Base-by-base conservation (phyloP, 1,139 yeast genomes). In the Lodderomyces theae region DNA sequence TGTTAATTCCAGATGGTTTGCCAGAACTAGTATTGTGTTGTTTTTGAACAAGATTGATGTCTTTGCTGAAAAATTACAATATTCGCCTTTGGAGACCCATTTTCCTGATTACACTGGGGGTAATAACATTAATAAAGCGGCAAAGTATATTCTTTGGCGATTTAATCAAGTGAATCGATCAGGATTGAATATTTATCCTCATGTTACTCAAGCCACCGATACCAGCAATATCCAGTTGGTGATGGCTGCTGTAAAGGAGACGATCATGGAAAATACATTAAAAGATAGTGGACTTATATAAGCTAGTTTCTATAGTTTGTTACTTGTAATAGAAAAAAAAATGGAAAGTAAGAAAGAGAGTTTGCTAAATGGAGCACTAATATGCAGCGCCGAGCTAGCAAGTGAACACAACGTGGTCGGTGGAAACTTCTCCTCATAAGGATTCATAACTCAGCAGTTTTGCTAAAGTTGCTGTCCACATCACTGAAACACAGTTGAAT, bases 51-150 rank as follows among this genome's bases (percentile, higher is more conserved):
- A 90, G 61, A 85, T 89, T 52, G 97, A 89, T 64, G 80, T 89
- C 1, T 87, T 89, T 57, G 88, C 94, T 24, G 92, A 86, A 54
- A 89, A 89, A 59, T 65, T 89, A 41, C 86, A 88, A 30, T 74
- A 77, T 48, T 85, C 92, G 12, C 96, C 97, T 2, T 66, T 89
- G 50, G 94, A 85, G 53, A 77, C 79, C 39, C 83, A 82, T 60
- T 89, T 89, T 73, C 92, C 95, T 1, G 96, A 88, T 60, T 89
- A 89, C 59, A 82, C 81, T 25, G 97, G 96, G 31, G 96, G 96
- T 24, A 73, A 76, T 49, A 92, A 88, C 58, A 85, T 88, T 40
- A 85, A 86, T 57, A 88, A 88, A 59, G 97, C 96, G n/a, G 96
- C 94, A 30, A 89, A 88, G 61, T 89, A 89, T 56, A 88, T 89